A percentile compares a stretch with the other conserved stretches of the same genome.
phyloP scores from a whole-genome alignment of 257 asterid species.

The Misopates orontium region DNA sequence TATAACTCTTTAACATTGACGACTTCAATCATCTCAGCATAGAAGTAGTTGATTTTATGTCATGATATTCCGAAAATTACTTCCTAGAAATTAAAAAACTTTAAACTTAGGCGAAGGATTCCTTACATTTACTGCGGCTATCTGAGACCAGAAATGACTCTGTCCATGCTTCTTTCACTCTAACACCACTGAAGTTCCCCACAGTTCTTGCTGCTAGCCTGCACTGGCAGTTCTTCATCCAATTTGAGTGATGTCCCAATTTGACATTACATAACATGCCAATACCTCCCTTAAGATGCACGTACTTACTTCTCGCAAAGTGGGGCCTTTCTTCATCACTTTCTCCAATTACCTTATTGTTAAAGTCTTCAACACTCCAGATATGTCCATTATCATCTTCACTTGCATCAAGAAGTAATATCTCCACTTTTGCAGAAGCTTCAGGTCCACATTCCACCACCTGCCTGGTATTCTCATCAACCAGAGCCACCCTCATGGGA shows the following conservation, averaged over 20 bases:
- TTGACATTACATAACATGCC: slow-evolving; percentile 32
- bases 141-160: slow-evolving; percentile 46
- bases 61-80: background rate
- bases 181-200: slow-evolving; percentile 26
- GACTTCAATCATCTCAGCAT: background rate
- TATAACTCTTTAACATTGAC: background rate
- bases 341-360: slow-evolving; percentile 31
- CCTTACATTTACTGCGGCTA: slow-evolving; percentile 40
- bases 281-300: slow-evolving; percentile 39
- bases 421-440: slow-evolving; percentile 46
- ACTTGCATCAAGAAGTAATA: slow-evolving; percentile 38
- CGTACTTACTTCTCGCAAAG: slow-evolving; percentile 30
- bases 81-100: background rate
- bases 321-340: slow-evolving; percentile 46
- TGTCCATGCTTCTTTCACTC: slow-evolving; percentile 44
- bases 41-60: background rate
- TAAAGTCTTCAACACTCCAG: slow-evolving; percentile 36
- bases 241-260: slow-evolving; percentile 35
- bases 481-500: slow-evolving; percentile 36
- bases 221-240: slow-evolving; percentile 43
- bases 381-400: slow-evolving; percentile 19
- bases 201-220: slow-evolving; percentile 47
- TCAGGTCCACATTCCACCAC: slow-evolving; percentile 35
- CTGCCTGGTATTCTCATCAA: slow-evolving; percentile 30
- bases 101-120: background rate